phyloP scores from a whole-genome alignment of 1,284 basidiomycete species.

The Fomitopsis betulina region DNA sequence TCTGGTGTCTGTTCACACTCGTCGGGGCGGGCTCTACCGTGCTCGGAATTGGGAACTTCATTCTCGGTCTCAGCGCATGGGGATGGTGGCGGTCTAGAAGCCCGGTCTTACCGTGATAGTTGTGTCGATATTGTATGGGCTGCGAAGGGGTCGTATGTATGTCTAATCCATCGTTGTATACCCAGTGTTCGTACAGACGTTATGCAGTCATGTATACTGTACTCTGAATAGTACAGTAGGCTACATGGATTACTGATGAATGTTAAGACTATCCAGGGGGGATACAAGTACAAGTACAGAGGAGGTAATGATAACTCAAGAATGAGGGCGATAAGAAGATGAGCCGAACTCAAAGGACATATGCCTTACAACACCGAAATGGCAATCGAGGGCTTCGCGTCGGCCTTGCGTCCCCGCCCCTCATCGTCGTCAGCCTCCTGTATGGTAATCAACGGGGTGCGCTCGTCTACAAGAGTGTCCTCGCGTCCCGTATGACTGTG shows the following conservation, averaged over 20 bases:
- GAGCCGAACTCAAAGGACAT: too few species aligned
- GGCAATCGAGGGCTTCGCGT: slow-evolving; percentile 8
- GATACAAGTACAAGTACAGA: background rate
- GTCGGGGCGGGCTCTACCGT: slow-evolving; percentile 71
- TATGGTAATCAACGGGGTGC: slow-evolving; percentile 14
- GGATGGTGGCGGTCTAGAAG: slow-evolving; percentile 26
- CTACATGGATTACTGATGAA: background rate
- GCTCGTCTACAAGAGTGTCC: slow-evolving; percentile 17
- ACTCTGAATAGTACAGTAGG: background rate
- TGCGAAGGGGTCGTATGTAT: background rate
- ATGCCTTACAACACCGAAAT: background rate
- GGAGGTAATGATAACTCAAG: background rate
- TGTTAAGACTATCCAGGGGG: background rate
- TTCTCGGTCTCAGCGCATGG: slow-evolving; percentile 38
- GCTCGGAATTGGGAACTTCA: slow-evolving; percentile 64
- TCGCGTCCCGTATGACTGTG: slow-evolving; percentile 8
- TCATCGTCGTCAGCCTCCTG: slow-evolving; percentile 17
- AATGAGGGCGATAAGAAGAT: background rate
- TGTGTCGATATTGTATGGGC: background rate
- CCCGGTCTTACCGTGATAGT: background rate
- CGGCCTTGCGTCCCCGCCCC: slow-evolving; percentile 11
- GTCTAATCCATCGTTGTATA: background rate
- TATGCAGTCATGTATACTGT: background rate
- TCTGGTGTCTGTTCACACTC: slow-evolving; percentile 70
- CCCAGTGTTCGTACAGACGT: background rate